phyloP scores from a whole-genome alignment of 306 rosid genomes.

The Luffa aegyptiaca region DNA sequence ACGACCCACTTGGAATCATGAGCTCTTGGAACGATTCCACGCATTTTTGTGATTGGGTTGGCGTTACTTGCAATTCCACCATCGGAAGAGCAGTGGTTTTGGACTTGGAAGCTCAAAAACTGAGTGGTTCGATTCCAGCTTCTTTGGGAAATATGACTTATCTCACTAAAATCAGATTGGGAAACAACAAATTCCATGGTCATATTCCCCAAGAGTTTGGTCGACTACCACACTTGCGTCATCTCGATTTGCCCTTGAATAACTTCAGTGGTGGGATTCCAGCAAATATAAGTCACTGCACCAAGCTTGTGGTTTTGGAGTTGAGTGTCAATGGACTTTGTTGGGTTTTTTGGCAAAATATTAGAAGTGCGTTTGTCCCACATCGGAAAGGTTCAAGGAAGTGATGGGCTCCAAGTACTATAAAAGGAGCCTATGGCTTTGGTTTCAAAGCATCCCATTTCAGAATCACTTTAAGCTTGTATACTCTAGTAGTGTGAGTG shows the following conservation, averaged over 20 bases:
- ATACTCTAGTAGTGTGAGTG: too few relatives aligned
- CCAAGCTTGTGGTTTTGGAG: neutral
- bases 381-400: too few relatives aligned
- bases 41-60: conserved; percentile 23
- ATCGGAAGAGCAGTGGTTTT: conserved; percentile 11
- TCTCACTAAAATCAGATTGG: conserved; percentile 18
- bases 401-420: too few relatives aligned
- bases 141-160: conserved; percentile 28
- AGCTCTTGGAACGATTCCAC: conserved; percentile 34
- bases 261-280: neutral
- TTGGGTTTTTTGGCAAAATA: too few relatives aligned
- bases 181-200: conserved; percentile 13
- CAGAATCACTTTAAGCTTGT: too few relatives aligned
- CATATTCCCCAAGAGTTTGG: conserved; percentile 30
- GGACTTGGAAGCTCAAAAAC: conserved; percentile 4
- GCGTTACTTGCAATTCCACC: conserved; percentile 20
- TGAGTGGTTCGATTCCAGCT: conserved; percentile 18
- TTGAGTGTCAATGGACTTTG: neutral
- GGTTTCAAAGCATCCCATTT: too few relatives aligned
- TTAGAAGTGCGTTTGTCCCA: too few relatives aligned
- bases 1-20: conserved; percentile 18
- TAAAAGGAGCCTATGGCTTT: too few relatives aligned
- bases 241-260: conserved; percentile 9
- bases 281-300: neutral
- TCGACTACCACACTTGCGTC: neutral